These are phyloP conservation scores for Rhexocercosporidium sp. DNA, from an alignment of 2,329 filamentous ascomycete species.

Conservation along the genomic window DNA sequence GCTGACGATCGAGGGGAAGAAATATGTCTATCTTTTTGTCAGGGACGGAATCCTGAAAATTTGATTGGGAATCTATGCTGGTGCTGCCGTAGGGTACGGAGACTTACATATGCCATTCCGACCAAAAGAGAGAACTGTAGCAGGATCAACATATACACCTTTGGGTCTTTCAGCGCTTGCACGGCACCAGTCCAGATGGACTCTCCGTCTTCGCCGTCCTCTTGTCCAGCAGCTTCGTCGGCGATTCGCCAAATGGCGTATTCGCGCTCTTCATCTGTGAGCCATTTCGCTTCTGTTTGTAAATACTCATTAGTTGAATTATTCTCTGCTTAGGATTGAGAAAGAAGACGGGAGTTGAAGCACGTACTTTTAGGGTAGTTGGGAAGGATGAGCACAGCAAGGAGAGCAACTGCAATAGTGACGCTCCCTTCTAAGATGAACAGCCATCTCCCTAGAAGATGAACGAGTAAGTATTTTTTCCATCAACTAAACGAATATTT, in stretches of 20 bases:
- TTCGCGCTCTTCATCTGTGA: conserved; percentile 49
- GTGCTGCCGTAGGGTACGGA: background rate
- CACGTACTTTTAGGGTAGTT: conserved; percentile 16
- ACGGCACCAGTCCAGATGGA: conserved; percentile 1
- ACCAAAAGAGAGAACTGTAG: conserved; percentile 4
- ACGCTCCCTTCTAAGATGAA: conserved; percentile 28
- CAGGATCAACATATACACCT: conserved; percentile 5
- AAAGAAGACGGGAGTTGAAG: background rate
- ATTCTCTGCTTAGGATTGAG: background rate
- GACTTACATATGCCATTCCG: conserved; percentile 14
- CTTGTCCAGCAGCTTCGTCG: conserved; percentile 6
- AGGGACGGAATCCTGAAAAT: background rate
- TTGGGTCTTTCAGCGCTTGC: conserved; percentile 11
- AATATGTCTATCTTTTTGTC: conserved; percentile 33
- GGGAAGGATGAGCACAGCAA: conserved; percentile 13
- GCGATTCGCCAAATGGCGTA: conserved; percentile 59
- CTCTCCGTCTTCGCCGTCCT: conserved; percentile 13
- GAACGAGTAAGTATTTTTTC: too few relatives aligned
- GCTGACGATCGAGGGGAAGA: conserved; percentile 36
- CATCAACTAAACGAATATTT: too few relatives aligned
- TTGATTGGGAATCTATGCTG: background rate
- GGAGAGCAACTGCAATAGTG: conserved; percentile 24
- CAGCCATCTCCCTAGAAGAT: conserved; percentile 19
- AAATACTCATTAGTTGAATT: conserved; percentile 27
- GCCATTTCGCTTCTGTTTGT: conserved; percentile 41